Conservation (phyloP, 1,139 yeast genomes). For the Yamadazyma pseudoaaseri region DNA sequence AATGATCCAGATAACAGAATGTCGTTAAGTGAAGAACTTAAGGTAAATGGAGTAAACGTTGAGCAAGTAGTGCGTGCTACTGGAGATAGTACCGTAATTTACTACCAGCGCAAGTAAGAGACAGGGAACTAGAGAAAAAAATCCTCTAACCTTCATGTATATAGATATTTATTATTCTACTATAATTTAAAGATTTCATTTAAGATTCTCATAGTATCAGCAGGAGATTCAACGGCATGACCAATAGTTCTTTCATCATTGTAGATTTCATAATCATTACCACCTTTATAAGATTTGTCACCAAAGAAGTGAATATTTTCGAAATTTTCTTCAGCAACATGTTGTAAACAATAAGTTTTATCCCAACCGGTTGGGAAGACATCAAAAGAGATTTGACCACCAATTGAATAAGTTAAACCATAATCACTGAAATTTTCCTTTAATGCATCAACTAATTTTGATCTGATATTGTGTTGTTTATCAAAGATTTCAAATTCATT, state of each 20-base stretch:
- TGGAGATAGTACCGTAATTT: constrained; percentile 60
- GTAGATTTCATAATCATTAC: constrained; percentile 97
- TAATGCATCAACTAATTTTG: constrained; percentile 78
- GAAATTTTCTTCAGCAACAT: constrained; percentile 82
- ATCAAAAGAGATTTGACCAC: constrained; percentile 98
- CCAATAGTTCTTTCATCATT: constrained; percentile 90
- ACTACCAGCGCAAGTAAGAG: constrained; percentile 36
- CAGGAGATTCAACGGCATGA: constrained; percentile 87
- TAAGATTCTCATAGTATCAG: constrained; percentile 81
- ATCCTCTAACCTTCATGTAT: not conserved
- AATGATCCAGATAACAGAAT: constrained; percentile 45
- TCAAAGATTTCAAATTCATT: constrained; percentile 87
- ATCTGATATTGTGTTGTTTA: constrained; percentile 75
- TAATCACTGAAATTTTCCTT: constrained; percentile 78
- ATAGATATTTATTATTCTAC: constrained; percentile 2
- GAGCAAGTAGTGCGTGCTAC: constrained; percentile 68
- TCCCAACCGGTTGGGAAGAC: constrained; percentile 99
- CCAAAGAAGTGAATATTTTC: constrained; percentile 94
- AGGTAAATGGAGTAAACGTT: constrained; percentile 22
- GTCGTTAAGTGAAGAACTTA: constrained; percentile 34
- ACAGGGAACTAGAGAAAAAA: no score
- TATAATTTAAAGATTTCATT: constrained; percentile 68
- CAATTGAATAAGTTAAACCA: constrained; percentile 92
- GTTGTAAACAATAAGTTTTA: constrained; percentile 95
- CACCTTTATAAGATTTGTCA: constrained; percentile 96